phyloP scores from a whole-genome alignment of 345 rosid genomes.

The Kernera saxatilis region DNA sequence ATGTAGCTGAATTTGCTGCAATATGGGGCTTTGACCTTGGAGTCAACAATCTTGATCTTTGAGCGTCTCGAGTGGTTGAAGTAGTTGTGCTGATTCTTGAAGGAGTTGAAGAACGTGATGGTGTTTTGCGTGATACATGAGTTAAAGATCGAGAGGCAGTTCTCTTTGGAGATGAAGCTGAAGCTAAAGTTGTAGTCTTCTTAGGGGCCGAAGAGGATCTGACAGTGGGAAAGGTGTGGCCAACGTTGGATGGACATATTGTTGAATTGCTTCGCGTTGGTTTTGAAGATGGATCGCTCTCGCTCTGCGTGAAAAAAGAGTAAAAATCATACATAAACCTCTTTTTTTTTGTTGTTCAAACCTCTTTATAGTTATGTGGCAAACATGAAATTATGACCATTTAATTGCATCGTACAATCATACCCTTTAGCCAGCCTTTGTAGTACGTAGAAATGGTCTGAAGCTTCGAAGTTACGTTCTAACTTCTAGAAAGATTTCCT shows the following conservation, averaged over 20 bases:
- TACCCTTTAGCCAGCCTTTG: slow-evolving; percentile 9
- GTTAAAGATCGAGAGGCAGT: slow-evolving; percentile 23
- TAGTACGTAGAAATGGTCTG: slow-evolving; percentile 18
- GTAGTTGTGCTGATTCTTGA: slow-evolving; percentile 12
- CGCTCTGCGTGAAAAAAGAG: not conserved
- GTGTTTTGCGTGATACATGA: slow-evolving; percentile 19
- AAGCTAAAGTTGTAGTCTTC: slow-evolving; percentile 15
- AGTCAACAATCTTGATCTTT: slow-evolving; percentile 31
- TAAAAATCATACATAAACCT: not conserved
- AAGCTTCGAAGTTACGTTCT: slow-evolving; percentile 14
- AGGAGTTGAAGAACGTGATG: slow-evolving; percentile 22
- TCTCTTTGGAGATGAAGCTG: slow-evolving; percentile 22
- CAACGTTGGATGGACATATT: slow-evolving; percentile 9
- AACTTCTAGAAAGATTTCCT: slow-evolving; percentile 29
- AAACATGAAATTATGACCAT: not conserved
- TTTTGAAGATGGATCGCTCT: slow-evolving; percentile 21
- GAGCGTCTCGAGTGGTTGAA: slow-evolving; percentile 7
- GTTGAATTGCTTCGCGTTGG: slow-evolving; percentile 24
- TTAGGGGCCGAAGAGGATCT: slow-evolving; percentile 25
- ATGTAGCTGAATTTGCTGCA: not conserved
- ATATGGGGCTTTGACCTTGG: slow-evolving; percentile 17
- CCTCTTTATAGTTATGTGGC: not conserved
- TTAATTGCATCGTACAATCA: not conserved
- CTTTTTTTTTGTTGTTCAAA: too few relatives aligned
- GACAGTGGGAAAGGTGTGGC: not conserved